Percentiles rank a stretch among this genome's conserved stretches.
Conservation (phyloP, 495 filamentous ascomycete genomes). For the Darksidea phi region DNA sequence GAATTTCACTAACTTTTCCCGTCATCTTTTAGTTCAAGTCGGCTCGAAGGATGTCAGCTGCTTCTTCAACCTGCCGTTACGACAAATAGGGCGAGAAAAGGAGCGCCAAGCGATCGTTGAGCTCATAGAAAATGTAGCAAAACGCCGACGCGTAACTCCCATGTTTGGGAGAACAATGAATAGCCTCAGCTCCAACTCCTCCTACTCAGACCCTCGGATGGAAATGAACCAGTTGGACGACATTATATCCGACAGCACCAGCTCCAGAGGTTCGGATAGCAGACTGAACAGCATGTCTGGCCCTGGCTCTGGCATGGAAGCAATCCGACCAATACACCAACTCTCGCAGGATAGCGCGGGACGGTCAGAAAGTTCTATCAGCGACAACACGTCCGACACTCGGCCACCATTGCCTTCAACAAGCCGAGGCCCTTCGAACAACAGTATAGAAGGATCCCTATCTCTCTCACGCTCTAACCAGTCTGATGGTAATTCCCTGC, state of each 20-base stretch:
- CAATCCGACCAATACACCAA: conserved; percentile 20
- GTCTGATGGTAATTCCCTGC: conserved; percentile 33
- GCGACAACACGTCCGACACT: conserved; percentile 8
- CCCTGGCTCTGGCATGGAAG: conserved; percentile 18
- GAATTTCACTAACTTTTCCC: too few relatives aligned
- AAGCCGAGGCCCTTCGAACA: conserved; percentile 18
- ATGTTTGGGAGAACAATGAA: conserved; percentile 43
- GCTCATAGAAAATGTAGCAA: conserved; percentile 69
- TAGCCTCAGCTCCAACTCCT: conserved; percentile 50
- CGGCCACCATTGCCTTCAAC: conserved; percentile 11
- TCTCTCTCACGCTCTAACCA: conserved; percentile 17
- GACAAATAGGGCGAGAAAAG: conserved; percentile 73
- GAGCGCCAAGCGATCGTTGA: conserved; percentile 68
- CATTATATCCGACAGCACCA: conserved; percentile 38
- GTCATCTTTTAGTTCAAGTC: too few relatives aligned
- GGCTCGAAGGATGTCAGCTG: conserved; percentile 78
- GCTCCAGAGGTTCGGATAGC: conserved; percentile 36
- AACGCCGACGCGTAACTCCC: conserved; percentile 53
- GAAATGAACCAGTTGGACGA: conserved; percentile 34
- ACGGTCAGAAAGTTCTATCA: conserved; percentile 20
- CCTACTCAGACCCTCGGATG: conserved; percentile 32
- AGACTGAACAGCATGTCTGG: conserved; percentile 22
- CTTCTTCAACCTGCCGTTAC: conserved; percentile 76
- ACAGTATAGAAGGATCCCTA: conserved; percentile 27
- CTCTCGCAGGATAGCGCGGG: conserved; percentile 25